Percentiles rank a stretch among this genome's conserved stretches.
Evolutionary conservation across 176 grass and related monocot species (phyloP).

Genomic region (Tillandsia leiboldiana): DNA sequence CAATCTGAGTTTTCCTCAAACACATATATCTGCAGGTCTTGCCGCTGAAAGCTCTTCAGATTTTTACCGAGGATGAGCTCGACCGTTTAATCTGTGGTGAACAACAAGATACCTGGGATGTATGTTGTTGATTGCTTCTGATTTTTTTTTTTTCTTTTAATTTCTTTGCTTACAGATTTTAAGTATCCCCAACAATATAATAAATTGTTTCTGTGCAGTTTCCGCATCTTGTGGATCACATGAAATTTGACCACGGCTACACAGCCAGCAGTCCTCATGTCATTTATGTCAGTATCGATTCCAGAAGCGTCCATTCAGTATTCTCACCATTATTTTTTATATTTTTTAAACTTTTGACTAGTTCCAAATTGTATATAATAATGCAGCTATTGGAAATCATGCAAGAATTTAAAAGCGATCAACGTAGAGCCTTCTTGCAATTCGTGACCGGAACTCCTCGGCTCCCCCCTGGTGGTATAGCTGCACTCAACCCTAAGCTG

Average conservation of each 20-base stretch:
- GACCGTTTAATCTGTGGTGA: slow-evolving; percentile 79
- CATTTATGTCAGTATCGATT: slow-evolving; percentile 52
- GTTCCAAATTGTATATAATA: slow-evolving; percentile 11
- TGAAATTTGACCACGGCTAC: slow-evolving; percentile 98
- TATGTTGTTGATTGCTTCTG: slow-evolving; percentile 39
- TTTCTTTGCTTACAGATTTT: not conserved
- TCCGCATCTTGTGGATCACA: slow-evolving; percentile 73
- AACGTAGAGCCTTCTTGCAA: slow-evolving; percentile 89
- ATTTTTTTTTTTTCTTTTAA: slow-evolving; percentile 10
- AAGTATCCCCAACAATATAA: not conserved
- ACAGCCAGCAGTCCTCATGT: slow-evolving; percentile 63
- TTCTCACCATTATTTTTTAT: not conserved
- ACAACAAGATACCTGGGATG: slow-evolving; percentile 78
- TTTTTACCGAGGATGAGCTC: slow-evolving; percentile 78
- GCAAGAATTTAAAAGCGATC: slow-evolving; percentile 56
- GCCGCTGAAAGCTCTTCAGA: slow-evolving; percentile 46
- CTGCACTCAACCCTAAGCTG: slow-evolving; percentile 76
- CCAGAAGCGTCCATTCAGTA: not conserved
- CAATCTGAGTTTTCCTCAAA: not conserved
- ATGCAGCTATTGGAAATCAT: slow-evolving; percentile 84
- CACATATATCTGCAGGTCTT: slow-evolving; percentile 53
- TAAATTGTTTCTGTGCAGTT: slow-evolving; percentile 45
- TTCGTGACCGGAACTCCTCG: slow-evolving; percentile 92
- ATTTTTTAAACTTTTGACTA: not conserved
- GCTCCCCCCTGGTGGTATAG: slow-evolving; percentile 79